These are phyloP conservation scores for Lanmaoa pseudosensibilis DNA, from an alignment of 768 basidiomycete species.

Conservation along the genomic window DNA sequence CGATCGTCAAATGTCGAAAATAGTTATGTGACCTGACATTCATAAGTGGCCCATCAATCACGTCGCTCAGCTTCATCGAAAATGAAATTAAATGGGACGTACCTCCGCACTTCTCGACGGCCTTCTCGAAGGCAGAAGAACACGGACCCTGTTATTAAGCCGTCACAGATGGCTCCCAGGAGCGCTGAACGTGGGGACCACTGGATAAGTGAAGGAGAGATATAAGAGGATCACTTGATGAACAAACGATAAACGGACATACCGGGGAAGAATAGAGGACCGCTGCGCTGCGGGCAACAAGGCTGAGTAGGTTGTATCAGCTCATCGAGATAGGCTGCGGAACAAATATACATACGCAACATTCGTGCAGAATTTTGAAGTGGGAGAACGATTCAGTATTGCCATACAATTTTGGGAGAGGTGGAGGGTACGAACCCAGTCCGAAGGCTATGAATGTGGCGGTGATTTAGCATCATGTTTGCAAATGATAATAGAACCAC, in stretches of 20 bases:
- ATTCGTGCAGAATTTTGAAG: background rate
- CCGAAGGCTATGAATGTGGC: background rate
- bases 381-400: background rate
- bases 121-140: conserved; percentile 24
- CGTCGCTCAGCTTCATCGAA: background rate
- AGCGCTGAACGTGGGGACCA: conserved; percentile 31
- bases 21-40: conserved; percentile 5
- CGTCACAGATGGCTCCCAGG: conserved; percentile 11
- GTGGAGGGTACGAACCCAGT: conserved; percentile 1
- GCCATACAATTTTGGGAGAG: background rate
- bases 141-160: conserved; percentile 20
- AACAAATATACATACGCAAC: background rate
- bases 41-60: background rate
- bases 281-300: background rate
- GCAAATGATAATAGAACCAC: background rate
- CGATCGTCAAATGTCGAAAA: conserved; percentile 12
- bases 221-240: background rate
- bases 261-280: background rate
- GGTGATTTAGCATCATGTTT: background rate
- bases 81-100: no score
- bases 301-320: background rate
- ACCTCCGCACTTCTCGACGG: conserved; percentile 9
- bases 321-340: no score
- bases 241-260: background rate
- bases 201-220: background rate